Conservation (phyloP, 306 rosid genomes). For the Sesbania bispinosa region DNA sequence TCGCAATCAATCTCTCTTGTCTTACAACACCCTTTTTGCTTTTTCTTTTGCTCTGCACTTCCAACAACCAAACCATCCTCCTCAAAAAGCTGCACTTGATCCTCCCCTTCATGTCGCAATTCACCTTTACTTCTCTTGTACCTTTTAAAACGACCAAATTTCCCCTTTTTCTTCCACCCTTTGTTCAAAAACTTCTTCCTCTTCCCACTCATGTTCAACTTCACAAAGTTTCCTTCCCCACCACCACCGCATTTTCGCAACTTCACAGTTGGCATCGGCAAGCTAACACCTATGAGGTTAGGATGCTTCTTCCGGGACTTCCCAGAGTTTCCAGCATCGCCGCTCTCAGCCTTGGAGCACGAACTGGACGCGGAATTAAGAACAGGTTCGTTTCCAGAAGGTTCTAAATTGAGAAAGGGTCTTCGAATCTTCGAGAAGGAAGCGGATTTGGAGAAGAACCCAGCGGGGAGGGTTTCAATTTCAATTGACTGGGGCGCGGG, state of each 20-base stretch:
- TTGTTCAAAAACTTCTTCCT: constrained; percentile 54
- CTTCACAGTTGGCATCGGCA: constrained; percentile 46
- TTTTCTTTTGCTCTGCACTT: constrained; percentile 13
- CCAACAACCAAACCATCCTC: constrained; percentile 43
- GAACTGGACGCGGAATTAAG: constrained; percentile 8
- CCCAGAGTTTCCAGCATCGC: background rate
- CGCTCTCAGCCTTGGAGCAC: background rate
- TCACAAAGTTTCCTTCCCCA: constrained; percentile 78
- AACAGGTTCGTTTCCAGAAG: constrained; percentile 27
- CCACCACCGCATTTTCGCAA: constrained; percentile 27
- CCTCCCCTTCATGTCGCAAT: constrained; percentile 26
- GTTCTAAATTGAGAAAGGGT: constrained; percentile 33
- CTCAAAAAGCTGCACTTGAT: constrained; percentile 25
- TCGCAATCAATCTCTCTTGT: constrained; percentile 32
- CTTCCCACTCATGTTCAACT: constrained; percentile 52
- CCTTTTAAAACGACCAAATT: constrained; percentile 30
- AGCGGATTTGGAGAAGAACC: constrained; percentile 49
- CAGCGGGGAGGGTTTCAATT: constrained; percentile 62
- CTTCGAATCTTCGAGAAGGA: constrained; percentile 64
- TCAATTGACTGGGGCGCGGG: constrained; percentile 37
- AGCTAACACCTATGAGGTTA: constrained; percentile 60
- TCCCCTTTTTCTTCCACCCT: constrained; percentile 35
- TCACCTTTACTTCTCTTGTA: constrained; percentile 41
- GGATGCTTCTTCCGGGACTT: constrained; percentile 36
- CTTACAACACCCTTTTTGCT: constrained; percentile 31